Base-by-base conservation (phyloP, 495 filamentous ascomycete genomes). In the Hypoxylon lienhwacheense region DNA sequence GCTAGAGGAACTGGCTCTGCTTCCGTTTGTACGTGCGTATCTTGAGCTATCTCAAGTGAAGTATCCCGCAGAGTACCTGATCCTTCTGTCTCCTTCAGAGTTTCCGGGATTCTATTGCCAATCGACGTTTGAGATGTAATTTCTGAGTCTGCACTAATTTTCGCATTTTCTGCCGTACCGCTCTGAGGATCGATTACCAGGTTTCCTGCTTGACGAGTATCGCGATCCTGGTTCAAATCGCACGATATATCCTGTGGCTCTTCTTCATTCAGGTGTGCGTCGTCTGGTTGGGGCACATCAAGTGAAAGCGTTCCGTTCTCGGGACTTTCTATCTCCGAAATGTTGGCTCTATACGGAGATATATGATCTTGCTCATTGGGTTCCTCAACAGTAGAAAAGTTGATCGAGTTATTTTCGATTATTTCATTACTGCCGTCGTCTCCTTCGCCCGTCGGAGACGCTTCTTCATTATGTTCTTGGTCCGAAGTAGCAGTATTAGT, bases 291-390 rank as follows among this genome's bases (percentile, higher is more conserved):
- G 19, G 29, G 12, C 10, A 43, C 40, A 15, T 40, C 7, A 14
- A 24, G 4, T 15, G 31, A 17, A 4, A 11, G n/a, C 6, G n/a
- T 20, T n/a, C 37, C 24, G 10, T 31, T 47, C n/a, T 48, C 36
- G 0, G 41, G 26, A 0, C 7, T 22, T 33, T 40, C 47, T 5
- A 33, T 20, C 12, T 51, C 31, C 8, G 47, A 14, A 22, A 7
- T 45, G 14, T 20, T 15, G 11, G 28, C 10, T 5, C 31, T 34
- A 51, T 11, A 24, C 11, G 37, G n/a, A 32, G 19, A 44, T 42
- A 44, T 47, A 46, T 25, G 14, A 24, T 19, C 41, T 14, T n/a
- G 32, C 24, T 56, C 52, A 17, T 14, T 21, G 4, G 36, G 25
- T n/a, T 29, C 21, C 28, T 51, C 46, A 12, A 37, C 2, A 22